phyloP scores from a whole-genome alignment of 2,329 filamentous ascomycete genomes.

The Stylonectria norvegica region DNA sequence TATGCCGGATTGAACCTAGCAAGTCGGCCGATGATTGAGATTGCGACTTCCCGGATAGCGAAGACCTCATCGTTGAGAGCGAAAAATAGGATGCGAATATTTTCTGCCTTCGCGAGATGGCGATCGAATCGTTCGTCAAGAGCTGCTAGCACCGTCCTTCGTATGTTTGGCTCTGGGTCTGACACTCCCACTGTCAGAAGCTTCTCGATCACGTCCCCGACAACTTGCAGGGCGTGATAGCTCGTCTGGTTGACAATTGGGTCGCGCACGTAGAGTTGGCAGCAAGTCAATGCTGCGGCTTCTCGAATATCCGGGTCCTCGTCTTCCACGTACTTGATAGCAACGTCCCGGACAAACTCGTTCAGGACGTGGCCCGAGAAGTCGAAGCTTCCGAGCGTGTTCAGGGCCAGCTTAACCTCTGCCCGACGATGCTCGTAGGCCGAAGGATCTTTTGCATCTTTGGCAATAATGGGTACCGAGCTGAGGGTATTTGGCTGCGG shows the following conservation, averaged over 20 bases:
- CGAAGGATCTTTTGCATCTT: slow-evolving; percentile 79
- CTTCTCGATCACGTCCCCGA: slow-evolving; percentile 96
- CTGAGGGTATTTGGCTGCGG: slow-evolving; percentile 78
- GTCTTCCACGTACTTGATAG: slow-evolving; percentile 96
- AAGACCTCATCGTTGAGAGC: slow-evolving; percentile 95
- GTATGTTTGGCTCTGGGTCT: slow-evolving; percentile 84
- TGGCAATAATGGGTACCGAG: slow-evolving; percentile 77
- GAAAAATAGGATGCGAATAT: slow-evolving; percentile 91
- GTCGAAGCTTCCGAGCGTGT: slow-evolving; percentile 96
- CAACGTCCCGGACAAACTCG: slow-evolving; percentile 97
- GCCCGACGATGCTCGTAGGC: slow-evolving; percentile 77
- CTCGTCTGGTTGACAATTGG: slow-evolving; percentile 98
- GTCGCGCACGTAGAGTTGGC: slow-evolving; percentile 93
- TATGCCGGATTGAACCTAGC: slow-evolving; percentile 93
- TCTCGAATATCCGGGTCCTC: slow-evolving; percentile 92
- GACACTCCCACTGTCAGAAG: slow-evolving; percentile 92
- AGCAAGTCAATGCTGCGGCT: slow-evolving; percentile 93
- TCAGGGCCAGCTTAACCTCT: slow-evolving; percentile 88
- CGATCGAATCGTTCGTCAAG: slow-evolving; percentile 92
- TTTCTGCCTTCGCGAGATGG: slow-evolving; percentile 95
- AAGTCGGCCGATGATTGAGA: slow-evolving; percentile 91
- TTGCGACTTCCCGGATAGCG: slow-evolving; percentile 86
- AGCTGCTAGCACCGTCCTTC: slow-evolving; percentile 81
- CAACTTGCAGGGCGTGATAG: slow-evolving; percentile 92
- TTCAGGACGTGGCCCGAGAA: slow-evolving; percentile 91